phyloP scores from a whole-genome alignment of 805 yeast genomes.

The Alloascoidea africana region DNA sequence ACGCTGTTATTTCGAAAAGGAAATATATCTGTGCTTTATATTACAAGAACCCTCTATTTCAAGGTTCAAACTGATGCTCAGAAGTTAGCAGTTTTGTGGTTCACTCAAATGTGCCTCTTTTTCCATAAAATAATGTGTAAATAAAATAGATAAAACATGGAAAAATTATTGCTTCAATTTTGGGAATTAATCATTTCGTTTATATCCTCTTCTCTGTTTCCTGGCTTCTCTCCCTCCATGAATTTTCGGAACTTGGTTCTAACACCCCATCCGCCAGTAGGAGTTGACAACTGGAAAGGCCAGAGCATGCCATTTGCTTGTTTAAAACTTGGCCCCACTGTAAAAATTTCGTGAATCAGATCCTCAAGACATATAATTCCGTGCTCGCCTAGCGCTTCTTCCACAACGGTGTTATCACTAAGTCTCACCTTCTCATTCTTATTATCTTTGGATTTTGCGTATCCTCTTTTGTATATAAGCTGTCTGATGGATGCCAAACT shows the following conservation, averaged over 20 bases:
- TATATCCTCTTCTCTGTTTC: conserved; percentile 95
- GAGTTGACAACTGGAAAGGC: conserved; percentile 96
- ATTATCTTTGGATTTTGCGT: conserved; percentile 71
- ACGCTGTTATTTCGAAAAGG: too few relatives aligned
- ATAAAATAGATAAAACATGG: too few relatives aligned
- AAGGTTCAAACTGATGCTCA: too few relatives aligned
- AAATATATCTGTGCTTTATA: too few relatives aligned
- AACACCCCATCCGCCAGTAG: conserved; percentile 96
- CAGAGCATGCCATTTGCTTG: conserved; percentile 97
- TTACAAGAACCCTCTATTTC: too few relatives aligned
- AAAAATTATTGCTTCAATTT: too few relatives aligned
- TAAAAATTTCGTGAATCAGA: conserved; percentile 89
- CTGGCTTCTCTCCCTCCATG: conserved; percentile 96
- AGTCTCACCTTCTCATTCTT: conserved; percentile 90
- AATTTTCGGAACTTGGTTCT: conserved; percentile 94
- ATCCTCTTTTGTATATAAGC: conserved; percentile 94
- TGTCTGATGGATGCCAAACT: conserved; percentile 81
- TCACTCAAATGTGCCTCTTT: too few relatives aligned
- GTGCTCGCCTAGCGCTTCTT: conserved; percentile 80
- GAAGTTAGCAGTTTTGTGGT: too few relatives aligned
- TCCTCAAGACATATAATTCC: conserved; percentile 88
- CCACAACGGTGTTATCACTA: conserved; percentile 78
- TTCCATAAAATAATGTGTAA: too few relatives aligned
- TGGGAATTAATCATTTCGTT: conserved; percentile 24
- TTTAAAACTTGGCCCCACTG: conserved; percentile 97